Conservation (phyloP, 495 filamentous ascomycete genomes). For the Penicillium bovifimosum region DNA sequence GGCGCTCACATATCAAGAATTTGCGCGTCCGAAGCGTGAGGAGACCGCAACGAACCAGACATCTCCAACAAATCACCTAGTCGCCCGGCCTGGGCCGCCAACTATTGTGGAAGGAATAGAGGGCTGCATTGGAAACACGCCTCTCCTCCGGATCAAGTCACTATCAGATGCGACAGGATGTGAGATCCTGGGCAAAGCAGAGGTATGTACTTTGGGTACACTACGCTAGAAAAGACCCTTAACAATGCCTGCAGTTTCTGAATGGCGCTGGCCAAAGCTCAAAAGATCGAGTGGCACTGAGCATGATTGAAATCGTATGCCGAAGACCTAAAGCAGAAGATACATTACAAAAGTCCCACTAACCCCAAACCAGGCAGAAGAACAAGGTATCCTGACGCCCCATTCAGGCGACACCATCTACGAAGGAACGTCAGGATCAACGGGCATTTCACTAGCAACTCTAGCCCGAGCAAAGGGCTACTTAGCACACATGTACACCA, state of each 20-base stretch:
- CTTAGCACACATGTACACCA: conserved; percentile 72
- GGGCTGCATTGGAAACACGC: conserved; percentile 91
- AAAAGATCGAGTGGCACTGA: conserved; percentile 90
- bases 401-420: conserved; percentile 88
- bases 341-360: not conserved
- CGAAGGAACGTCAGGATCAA: conserved; percentile 93
- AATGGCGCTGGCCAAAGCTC: conserved; percentile 94
- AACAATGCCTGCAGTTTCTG: conserved; percentile 51
- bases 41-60: conserved; percentile 3
- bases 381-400: conserved; percentile 68
- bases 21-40: conserved; percentile 56
- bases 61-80: conserved; percentile 11
- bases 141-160: conserved; percentile 78
- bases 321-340: not conserved
- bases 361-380: conserved; percentile 56
- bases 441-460: conserved; percentile 87
- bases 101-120: conserved; percentile 68
- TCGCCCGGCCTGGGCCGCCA: conserved; percentile 35
- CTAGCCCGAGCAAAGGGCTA: conserved; percentile 86
- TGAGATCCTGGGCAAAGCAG: conserved; percentile 88
- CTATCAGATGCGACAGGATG: conserved; percentile 90
- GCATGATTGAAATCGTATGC: conserved; percentile 70
- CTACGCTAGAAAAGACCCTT: not conserved
- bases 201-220: conserved; percentile 42
- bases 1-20: conserved; percentile 68